These are phyloP conservation scores for Sphagnum tenellum DNA, from an alignment of 225 moss, liverwort and hornwort genomes.

Conservation along the genomic window DNA sequence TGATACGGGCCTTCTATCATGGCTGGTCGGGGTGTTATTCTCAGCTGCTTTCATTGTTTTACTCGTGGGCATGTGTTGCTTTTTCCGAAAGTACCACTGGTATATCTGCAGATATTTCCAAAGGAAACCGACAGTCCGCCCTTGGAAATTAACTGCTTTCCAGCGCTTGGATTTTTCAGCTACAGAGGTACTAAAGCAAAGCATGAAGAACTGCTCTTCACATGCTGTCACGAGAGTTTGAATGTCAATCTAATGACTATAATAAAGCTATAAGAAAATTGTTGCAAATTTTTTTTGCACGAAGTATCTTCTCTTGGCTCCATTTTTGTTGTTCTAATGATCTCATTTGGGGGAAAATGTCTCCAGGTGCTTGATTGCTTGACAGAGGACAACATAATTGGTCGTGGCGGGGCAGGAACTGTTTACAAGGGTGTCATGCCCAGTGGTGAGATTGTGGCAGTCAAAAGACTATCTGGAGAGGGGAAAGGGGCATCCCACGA, in stretches of 20 bases:
- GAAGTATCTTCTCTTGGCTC: background rate
- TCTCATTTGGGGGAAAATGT: background rate
- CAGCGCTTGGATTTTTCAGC: constrained; percentile 90
- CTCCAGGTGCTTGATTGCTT: constrained; percentile 69
- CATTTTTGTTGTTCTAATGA: background rate
- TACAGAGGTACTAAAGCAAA: constrained; percentile 24
- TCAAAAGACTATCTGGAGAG: constrained; percentile 71
- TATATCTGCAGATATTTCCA: constrained; percentile 40
- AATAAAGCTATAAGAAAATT: too few species aligned
- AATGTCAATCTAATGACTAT: too few species aligned
- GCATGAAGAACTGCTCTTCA: background rate
- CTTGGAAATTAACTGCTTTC: constrained; percentile 88
- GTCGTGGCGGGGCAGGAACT: constrained; percentile 81
- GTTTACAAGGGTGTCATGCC: constrained; percentile 92
- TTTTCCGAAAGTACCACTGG: constrained; percentile 43
- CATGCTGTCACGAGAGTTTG: background rate
- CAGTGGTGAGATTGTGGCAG: constrained; percentile 83
- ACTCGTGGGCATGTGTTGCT: constrained; percentile 53
- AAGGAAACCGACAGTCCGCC: constrained; percentile 45
- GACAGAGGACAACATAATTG: constrained; percentile 87
- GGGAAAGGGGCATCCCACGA: constrained; percentile 70
- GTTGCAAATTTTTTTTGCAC: background rate
- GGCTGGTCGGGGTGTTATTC: constrained; percentile 80
- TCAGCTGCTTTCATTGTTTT: constrained; percentile 48
- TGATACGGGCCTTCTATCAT: constrained; percentile 38